Conservation (phyloP, 352 stramenopile species). For the Phytophthora rubi region DNA sequence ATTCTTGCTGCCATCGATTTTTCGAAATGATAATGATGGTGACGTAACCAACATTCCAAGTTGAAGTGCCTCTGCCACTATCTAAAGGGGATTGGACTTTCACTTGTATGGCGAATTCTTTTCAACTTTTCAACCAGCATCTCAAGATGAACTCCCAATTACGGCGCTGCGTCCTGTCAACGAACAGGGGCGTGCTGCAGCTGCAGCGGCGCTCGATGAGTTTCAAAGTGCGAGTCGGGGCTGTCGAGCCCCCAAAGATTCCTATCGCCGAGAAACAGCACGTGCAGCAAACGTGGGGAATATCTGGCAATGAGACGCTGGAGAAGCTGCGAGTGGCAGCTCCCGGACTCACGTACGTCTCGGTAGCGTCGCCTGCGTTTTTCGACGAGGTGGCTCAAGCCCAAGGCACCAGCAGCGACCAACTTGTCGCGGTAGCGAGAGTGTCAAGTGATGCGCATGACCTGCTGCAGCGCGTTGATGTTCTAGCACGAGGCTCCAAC, state of each 20-base stretch:
- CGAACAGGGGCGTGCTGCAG: conserved; percentile 2
- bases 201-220: conserved; percentile 25
- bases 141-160: conserved; percentile 15
- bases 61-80: too few relatives aligned
- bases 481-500: conserved; percentile 24
- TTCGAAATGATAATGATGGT: too few relatives aligned
- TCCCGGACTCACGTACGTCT: conserved; percentile 46
- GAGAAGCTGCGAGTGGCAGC: conserved; percentile 36
- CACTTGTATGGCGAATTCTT: too few relatives aligned
- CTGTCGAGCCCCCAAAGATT: conserved; percentile 11
- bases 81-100: too few relatives aligned
- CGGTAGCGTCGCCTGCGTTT: conserved; percentile 35
- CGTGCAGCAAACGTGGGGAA: conserved; percentile 42
- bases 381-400: conserved; percentile 29
- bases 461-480: conserved; percentile 24
- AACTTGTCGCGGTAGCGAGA: conserved; percentile 26
- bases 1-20: too few relatives aligned
- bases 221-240: conserved; percentile 30
- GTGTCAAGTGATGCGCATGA: conserved; percentile 27
- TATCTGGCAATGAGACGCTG: conserved; percentile 31
- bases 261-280: conserved; percentile 28
- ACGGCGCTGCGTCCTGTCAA: conserved; percentile 13
- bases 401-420: conserved; percentile 19
- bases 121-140: too few relatives aligned
- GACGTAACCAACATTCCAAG: too few relatives aligned